phyloP scores from a whole-genome alignment of 148 eudicot species.

The Chenopodium suecicum region DNA sequence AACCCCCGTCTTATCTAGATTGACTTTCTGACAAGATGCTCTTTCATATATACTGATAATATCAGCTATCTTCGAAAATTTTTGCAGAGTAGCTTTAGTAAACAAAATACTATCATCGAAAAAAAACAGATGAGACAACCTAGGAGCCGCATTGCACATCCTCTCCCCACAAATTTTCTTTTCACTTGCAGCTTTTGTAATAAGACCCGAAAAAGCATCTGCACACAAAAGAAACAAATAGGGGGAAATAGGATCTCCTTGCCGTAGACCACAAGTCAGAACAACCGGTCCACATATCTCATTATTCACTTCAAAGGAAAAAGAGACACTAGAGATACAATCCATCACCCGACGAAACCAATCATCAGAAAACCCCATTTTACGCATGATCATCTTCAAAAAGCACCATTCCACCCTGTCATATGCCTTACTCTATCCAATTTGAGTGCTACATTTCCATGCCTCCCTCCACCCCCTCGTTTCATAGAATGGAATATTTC shows the following conservation, averaged over 20 bases:
- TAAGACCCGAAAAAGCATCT: not conserved
- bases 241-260: not conserved
- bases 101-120: too few species aligned
- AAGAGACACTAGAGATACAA: too few species aligned
- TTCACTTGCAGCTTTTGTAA: not conserved
- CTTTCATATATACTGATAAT: too few species aligned
- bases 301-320: too few species aligned
- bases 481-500: not conserved
- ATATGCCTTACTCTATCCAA: constrained; percentile 5
- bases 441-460: not conserved
- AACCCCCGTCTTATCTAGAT: not conserved
- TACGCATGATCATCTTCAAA: too few species aligned
- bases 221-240: not conserved
- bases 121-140: not conserved
- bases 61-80: too few species aligned
- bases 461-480: not conserved
- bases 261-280: not conserved
- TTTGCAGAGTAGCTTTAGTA: too few species aligned
- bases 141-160: not conserved
- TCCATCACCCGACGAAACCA: not conserved
- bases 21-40: too few species aligned
- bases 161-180: not conserved
- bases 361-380: not conserved
- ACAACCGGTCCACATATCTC: too few species aligned
- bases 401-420: not conserved